Evolutionary conservation across 805 yeast species (phyloP), one percentile per base, ranked within the genome.

Genomic region (Lipomyces sp.): DNA sequence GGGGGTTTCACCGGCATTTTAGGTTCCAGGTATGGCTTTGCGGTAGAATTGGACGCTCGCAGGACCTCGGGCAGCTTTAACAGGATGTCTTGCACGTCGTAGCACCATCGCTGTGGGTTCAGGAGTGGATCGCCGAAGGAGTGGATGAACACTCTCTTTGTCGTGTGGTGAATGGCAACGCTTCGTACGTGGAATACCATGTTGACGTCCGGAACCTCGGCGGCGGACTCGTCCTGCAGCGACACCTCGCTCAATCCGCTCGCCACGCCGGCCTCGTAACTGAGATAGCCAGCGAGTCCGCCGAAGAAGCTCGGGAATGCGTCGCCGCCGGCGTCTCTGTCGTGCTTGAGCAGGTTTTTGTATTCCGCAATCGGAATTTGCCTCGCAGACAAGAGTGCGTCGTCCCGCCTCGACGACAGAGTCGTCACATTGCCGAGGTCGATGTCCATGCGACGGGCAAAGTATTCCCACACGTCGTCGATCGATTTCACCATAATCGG

Each of bases 261-360:
- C 5, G 31, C 74, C 23, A 77, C 76, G 0, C 95, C 95, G 69
- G 86, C 91, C 65, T 91, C 98, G 64, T 93, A 93, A 0, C 95
- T 84, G 10, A 93, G 67, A 37, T 84, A 73, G 3, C 99, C 99
- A 47, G 90, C 72, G 29, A 86, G 74, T 0, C 99, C 99, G n/a
- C 98, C 98, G 49, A 81, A 70, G 61, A 93, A 93, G 1, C 96
- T 95, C 18, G 87, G 69, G 0, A 70, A 39, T 21, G n/a, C n/a
- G n/a, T n/a, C n/a, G 26, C 31, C 18, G 45, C 16, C 8, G 33
- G 37, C 2, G n/a, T 23, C 37, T 31, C 22, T 31, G 31, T 28
- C 21, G 19, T 6, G 23, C 3, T 7, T 11, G 24, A 6, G 33
- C 24, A 43, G 32, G 16, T 11, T 10, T n/a, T 5, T 13, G 3